These are phyloP conservation scores for Garcia nutans DNA, from an alignment of 345 rosid genomes.

Conservation along the genomic window DNA sequence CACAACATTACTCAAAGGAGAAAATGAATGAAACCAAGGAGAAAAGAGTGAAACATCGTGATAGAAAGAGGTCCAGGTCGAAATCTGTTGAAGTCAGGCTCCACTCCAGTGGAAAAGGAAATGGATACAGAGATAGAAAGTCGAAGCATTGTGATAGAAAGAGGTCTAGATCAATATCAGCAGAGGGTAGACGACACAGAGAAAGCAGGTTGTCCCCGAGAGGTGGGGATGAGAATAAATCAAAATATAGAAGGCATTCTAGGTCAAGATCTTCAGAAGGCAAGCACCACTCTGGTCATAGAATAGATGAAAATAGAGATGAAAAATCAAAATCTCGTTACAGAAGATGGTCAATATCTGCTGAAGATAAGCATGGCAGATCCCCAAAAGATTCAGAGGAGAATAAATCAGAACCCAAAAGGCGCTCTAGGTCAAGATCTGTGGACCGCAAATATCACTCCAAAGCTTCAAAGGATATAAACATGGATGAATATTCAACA, in stretches of 20 bases:
- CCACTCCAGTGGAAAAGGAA: conserved; percentile 39
- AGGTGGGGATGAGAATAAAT: conserved; percentile 46
- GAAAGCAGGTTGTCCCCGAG: conserved; percentile 52
- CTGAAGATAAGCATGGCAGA: conserved; percentile 38
- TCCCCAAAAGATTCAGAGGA: conserved; percentile 41
- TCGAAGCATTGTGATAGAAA: conserved; percentile 56
- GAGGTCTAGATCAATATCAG: conserved; percentile 64
- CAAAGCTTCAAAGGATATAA: conserved; percentile 23
- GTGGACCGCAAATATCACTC: conserved; percentile 33
- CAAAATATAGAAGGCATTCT: conserved; percentile 48
- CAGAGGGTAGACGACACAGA: conserved; percentile 47
- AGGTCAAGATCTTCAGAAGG: conserved; percentile 56
- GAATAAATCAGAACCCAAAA: conserved; percentile 39
- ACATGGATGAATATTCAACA: conserved; percentile 23
- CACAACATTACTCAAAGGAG: conserved; percentile 31
- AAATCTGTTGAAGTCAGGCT: conserved; percentile 58
- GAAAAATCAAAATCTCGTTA: conserved; percentile 46
- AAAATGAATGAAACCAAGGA: conserved; percentile 40
- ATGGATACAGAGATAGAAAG: conserved; percentile 46
- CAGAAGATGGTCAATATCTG: conserved; percentile 47
- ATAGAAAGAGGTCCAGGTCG: conserved; percentile 67
- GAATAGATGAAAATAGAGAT: conserved; percentile 34
- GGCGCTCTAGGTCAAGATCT: conserved; percentile 47
- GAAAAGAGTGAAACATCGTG: conserved; percentile 42
- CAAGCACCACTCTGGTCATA: conserved; percentile 42